Conservation (phyloP, 768 basidiomycete species). For the Boletus pseudo-olivaceus region DNA sequence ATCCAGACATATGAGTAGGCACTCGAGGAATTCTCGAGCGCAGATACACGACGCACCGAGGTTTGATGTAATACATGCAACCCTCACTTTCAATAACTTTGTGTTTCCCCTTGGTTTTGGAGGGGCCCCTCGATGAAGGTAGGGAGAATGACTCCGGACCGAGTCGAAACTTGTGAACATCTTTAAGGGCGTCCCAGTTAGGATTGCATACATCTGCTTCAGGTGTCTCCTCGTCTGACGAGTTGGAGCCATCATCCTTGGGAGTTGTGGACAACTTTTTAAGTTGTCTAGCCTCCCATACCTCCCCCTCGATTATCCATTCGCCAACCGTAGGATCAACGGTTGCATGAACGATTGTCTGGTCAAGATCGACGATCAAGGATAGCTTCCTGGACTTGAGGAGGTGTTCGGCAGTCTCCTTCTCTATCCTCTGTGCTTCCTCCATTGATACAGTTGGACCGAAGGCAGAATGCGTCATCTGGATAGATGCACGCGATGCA, state of each 20-base stretch:
- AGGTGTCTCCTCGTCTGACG: conserved; percentile 39
- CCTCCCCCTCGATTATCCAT: conserved; percentile 86
- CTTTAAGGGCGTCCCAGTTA: conserved; percentile 88
- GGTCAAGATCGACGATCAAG: conserved; percentile 97
- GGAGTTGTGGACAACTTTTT: conserved; percentile 37
- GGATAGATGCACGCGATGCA: conserved; percentile 81
- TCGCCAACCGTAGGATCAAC: conserved; percentile 98
- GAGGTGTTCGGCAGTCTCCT: conserved; percentile 75
- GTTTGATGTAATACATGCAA: conserved; percentile 97
- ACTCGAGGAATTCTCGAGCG: neutral
- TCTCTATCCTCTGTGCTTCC: conserved; percentile 87
- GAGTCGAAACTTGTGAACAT: conserved; percentile 86
- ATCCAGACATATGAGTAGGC: neutral
- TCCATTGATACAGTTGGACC: conserved; percentile 90
- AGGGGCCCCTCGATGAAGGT: conserved; percentile 36
- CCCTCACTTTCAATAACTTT: conserved; percentile 71
- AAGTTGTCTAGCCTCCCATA: conserved; percentile 65
- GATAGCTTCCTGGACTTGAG: conserved; percentile 76
- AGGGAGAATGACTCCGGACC: conserved; percentile 70
- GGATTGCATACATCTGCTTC: conserved; percentile 73
- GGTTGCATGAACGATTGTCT: conserved; percentile 97
- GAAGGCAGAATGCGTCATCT: conserved; percentile 91
- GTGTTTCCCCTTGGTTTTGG: conserved; percentile 53
- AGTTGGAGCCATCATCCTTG: conserved; percentile 29
- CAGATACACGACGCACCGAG: conserved; percentile 56